Base-by-base conservation (phyloP, 257 asterid species). In the Handroanthus guayacan region DNA sequence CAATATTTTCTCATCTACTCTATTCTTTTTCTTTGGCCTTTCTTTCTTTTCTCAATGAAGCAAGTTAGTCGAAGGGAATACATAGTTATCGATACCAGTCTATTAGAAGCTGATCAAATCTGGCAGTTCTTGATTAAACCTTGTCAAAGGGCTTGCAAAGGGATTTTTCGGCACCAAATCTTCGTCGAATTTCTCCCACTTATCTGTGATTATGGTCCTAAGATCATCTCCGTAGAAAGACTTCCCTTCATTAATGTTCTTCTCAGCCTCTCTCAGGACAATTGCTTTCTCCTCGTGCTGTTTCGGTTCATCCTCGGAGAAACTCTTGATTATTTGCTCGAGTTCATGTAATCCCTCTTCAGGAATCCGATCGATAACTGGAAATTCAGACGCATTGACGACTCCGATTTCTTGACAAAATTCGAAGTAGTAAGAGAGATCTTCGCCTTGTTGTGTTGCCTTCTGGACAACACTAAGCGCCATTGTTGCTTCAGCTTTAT, bases 321-420 rank as follows among this genome's bases (percentile, higher is more conserved):
- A 83, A 34, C 84, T 85, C 31, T 62, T 74, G 48, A 92, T 77
- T 1, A 92, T 95, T n/a, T 85, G 69, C 81, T 91, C 87, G 8
- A 95, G 88, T 20, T 89, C 96, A 5, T 56, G 80, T 13, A 95
- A 83, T 17, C 91, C 97, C 43, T 85, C 89, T 3, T 89, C 86
- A 0, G 95, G 93, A 1, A 95, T 82, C 3, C 82, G 77, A 10
- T 90, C 91, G 8, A 86, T 74, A 3, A 74, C 72, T 0, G 98
- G 91, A 7, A 85, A 79, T 5, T 87, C 87, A 0, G 84, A 14
- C 13, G 95, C 97, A 31, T 89, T 87, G 13, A 75, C 69, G 6
- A 88, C 90, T 4, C 96, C 96, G 3, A 92, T 87, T n/a, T 84
- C 87, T 18, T 72, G 81, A 50, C 99, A 95, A 50, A 84, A 74